These are phyloP conservation scores for Nakazawaea ernobii DNA, from an alignment of 805 yeast genomes.

Conservation along the genomic window DNA sequence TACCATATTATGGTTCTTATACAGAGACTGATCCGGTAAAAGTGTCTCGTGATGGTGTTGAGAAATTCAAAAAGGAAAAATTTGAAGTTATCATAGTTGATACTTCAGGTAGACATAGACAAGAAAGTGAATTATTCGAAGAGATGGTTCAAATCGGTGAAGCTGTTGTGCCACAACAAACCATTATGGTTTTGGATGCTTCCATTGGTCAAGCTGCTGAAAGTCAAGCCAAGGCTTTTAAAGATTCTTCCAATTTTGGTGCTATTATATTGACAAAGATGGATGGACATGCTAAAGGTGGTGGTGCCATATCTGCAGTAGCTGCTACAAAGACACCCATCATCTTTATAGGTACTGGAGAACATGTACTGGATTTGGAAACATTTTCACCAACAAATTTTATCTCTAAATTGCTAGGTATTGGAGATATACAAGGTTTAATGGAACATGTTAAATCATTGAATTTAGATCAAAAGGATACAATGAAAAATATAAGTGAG, in stretches of 20 bases:
- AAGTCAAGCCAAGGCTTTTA: slow-evolving; percentile 88
- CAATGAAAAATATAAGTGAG: slow-evolving; percentile 87
- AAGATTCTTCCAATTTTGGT: slow-evolving; percentile 89
- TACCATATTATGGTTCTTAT: slow-evolving; percentile 93
- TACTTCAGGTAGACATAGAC: slow-evolving; percentile 97
- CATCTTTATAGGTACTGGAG: slow-evolving; percentile 97
- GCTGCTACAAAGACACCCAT: slow-evolving; percentile 96
- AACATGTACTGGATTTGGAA: slow-evolving; percentile 90
- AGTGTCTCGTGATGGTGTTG: slow-evolving; percentile 89
- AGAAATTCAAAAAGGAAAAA: slow-evolving; percentile 81
- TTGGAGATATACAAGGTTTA: slow-evolving; percentile 90
- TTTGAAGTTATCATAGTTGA: slow-evolving; percentile 94
- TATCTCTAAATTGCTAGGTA: slow-evolving; percentile 87
- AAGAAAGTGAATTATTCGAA: slow-evolving; percentile 82
- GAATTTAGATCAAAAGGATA: slow-evolving; percentile 82
- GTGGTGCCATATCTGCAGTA: slow-evolving; percentile 98
- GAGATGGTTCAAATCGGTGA: slow-evolving; percentile 93
- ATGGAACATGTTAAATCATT: slow-evolving; percentile 90
- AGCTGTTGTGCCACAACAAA: slow-evolving; percentile 88
- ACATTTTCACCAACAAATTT: slow-evolving; percentile 85
- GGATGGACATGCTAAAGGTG: slow-evolving; percentile 99
- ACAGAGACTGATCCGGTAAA: slow-evolving; percentile 93
- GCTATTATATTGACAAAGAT: slow-evolving; percentile 90
- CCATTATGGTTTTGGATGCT: slow-evolving; percentile 96
- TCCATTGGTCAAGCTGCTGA: slow-evolving; percentile 99